These are phyloP conservation scores for Panaeolus papilionaceus DNA, from an alignment of 768 basidiomycete species.

Conservation along the genomic window DNA sequence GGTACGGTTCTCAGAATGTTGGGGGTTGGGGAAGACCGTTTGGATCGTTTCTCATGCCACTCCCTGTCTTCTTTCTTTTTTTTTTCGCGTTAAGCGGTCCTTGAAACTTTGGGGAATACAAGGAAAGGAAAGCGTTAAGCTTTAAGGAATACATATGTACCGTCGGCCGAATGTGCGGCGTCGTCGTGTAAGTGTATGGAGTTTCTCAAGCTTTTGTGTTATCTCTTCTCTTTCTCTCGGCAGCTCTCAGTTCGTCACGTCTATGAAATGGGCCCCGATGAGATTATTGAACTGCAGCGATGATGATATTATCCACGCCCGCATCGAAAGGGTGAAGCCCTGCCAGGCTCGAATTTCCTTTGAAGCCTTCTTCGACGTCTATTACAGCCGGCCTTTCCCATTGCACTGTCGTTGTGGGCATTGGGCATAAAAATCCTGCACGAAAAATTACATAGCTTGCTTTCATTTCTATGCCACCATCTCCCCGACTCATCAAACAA, in stretches of 20 bases:
- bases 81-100: not conserved
- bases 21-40: not conserved
- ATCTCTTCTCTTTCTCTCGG: not conserved
- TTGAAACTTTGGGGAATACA: slow-evolving; percentile 13
- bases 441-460: too few species aligned
- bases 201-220: not conserved
- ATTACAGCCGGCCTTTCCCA: not conserved
- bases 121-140: not conserved
- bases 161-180: slow-evolving; percentile 3
- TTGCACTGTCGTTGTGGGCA: not conserved
- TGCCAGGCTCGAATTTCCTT: not conserved
- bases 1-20: not conserved
- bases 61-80: not conserved
- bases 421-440: too few species aligned
- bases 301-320: not conserved
- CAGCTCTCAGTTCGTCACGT: not conserved
- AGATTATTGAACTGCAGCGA: not conserved
- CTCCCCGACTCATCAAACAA: too few species aligned
- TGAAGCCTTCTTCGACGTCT: not conserved
- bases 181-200: not conserved
- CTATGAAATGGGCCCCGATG: not conserved
- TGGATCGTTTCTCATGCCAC: not conserved
- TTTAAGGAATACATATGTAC: not conserved
- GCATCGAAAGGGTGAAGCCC: not conserved
- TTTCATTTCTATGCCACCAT: too few species aligned